Evolutionary conservation across 768 basidiomycete genomes (phyloP).

Genomic region (Lactifluus hygrophoroides): DNA sequence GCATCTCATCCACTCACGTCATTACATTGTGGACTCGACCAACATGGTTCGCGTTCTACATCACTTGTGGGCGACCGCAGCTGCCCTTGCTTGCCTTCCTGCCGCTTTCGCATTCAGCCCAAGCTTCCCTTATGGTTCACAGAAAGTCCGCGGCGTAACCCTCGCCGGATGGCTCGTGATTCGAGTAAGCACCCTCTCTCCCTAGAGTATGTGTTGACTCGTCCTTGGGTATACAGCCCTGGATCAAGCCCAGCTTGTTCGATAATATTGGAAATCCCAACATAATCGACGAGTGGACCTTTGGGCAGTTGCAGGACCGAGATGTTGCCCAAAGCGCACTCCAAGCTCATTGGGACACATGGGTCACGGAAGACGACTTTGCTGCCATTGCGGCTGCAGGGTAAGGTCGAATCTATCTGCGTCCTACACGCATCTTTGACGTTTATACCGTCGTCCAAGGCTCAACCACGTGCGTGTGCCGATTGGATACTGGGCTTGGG

Average conservation of each 20-base stretch:
- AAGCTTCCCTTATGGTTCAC: constrained; percentile 66
- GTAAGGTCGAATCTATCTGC: constrained; percentile 30
- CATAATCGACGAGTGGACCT: constrained; percentile 76
- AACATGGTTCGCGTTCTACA: neutral
- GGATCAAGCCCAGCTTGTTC: constrained; percentile 73
- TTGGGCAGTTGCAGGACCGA: constrained; percentile 51
- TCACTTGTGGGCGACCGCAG: neutral
- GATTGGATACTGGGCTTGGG: constrained; percentile 91
- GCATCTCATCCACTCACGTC: too few species aligned
- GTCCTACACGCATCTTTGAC: constrained; percentile 1
- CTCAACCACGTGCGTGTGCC: constrained; percentile 78
- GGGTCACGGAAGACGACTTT: constrained; percentile 81
- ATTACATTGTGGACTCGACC: neutral
- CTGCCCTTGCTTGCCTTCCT: neutral
- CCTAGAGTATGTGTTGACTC: neutral
- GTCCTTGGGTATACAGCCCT: constrained; percentile 37
- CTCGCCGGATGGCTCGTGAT: constrained; percentile 60
- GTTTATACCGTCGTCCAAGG: constrained; percentile 31
- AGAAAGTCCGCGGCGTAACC: constrained; percentile 80
- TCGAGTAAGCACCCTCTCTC: constrained; percentile 30
- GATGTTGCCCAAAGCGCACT: constrained; percentile 42
- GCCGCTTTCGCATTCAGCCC: constrained; percentile 29
- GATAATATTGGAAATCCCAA: constrained; percentile 50
- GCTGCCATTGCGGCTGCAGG: constrained; percentile 65
- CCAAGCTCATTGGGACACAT: constrained; percentile 68